A percentile compares a stretch with the other conserved stretches of the same genome.
Evolutionary conservation across 495 filamentous ascomycete species (phyloP).

Genomic region (Hyaloscypha hepaticicola): DNA sequence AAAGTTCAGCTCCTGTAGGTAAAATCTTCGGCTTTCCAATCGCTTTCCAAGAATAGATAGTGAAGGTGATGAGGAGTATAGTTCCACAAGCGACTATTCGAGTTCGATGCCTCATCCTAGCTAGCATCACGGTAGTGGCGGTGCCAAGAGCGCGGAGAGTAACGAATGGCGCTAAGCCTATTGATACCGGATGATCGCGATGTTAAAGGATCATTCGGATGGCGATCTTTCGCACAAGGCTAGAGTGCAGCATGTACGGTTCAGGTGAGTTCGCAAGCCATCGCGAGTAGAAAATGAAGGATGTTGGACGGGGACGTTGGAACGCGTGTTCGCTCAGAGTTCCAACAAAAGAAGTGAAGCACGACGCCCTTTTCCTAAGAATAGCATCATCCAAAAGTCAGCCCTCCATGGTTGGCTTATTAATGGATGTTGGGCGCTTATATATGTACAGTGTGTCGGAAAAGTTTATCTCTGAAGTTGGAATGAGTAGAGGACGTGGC

Average conservation of each 20-base stretch:
- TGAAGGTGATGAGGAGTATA: constrained; percentile 1
- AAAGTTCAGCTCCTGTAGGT: not conserved
- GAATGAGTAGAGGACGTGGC: too few relatives aligned
- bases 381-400: not conserved
- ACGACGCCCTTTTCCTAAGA: not conserved
- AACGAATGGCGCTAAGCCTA: too few relatives aligned
- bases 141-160: not conserved
- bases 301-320: not conserved
- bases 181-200: not conserved
- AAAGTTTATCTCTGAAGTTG: too few relatives aligned
- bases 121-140: not conserved
- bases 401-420: not conserved
- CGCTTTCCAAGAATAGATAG: not conserved
- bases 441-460: not conserved
- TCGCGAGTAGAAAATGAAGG: not conserved
- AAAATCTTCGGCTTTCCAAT: not conserved
- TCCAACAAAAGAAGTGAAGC: not conserved
- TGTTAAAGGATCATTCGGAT: not conserved
- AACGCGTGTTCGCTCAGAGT: not conserved
- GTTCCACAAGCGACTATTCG: not conserved
- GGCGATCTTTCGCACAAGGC: not conserved
- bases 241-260: not conserved
- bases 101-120: not conserved
- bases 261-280: not conserved
- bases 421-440: not conserved